phyloP scores from a whole-genome alignment of 2,329 filamentous ascomycete species.

The Escovopsis sp. region DNA sequence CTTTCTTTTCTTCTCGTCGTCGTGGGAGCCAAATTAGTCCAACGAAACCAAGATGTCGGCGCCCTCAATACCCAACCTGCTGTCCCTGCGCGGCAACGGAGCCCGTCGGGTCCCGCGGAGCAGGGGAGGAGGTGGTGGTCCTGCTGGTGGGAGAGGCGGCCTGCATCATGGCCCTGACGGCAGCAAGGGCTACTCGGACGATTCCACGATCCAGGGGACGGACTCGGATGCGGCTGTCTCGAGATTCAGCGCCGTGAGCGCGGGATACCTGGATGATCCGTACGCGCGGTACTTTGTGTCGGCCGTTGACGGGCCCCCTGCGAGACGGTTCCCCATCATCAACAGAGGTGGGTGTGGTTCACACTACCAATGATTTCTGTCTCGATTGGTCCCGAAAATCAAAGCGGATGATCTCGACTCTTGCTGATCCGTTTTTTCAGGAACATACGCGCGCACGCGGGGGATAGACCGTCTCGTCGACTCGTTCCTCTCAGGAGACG shows the following conservation, averaged over 20 bases:
- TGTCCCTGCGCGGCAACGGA: constrained; percentile 32
- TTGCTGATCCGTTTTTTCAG: constrained; percentile 25
- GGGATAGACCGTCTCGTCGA: constrained; percentile 68
- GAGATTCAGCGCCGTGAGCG: constrained; percentile 70
- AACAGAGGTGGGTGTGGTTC: constrained; percentile 72
- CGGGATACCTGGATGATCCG: constrained; percentile 72
- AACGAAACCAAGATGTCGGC: too few species aligned
- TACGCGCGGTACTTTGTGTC: constrained; percentile 61
- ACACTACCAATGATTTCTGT: too few species aligned
- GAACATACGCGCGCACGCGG: constrained; percentile 81
- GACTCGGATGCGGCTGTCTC: constrained; percentile 86
- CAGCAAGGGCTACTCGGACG: constrained; percentile 33
- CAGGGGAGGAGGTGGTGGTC: constrained; percentile 25
- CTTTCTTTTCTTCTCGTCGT: too few species aligned
- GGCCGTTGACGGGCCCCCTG: constrained; percentile 26
- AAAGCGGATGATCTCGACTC: background rate
- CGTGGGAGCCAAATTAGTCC: too few species aligned
- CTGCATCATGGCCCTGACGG: constrained; percentile 21
- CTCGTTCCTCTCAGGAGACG: constrained; percentile 44
- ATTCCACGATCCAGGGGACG: constrained; percentile 71
- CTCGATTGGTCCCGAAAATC: too few species aligned
- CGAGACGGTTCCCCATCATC: constrained; percentile 73
- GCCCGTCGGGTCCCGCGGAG: constrained; percentile 26
- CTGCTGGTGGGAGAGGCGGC: background rate
- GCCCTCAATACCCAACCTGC: constrained; percentile 66